Conservation (phyloP, 306 rosid genomes). For the Abrus pulchellus region DNA sequence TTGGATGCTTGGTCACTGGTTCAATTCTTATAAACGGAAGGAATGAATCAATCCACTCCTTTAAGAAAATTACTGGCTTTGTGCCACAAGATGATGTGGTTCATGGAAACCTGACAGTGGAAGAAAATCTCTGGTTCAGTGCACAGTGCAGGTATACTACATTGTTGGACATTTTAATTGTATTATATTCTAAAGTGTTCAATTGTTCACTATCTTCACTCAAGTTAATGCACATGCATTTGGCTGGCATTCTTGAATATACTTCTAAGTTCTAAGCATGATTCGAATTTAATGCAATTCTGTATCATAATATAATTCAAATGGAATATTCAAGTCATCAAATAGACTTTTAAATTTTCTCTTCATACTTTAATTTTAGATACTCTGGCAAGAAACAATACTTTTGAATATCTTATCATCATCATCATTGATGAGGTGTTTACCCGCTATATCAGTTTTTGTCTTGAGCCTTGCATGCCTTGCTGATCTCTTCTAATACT, state of each 20-base stretch:
- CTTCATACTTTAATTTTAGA: conserved; percentile 8
- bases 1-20: conserved; percentile 82
- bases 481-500: conserved; percentile 10
- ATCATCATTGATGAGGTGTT: neutral
- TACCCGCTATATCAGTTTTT: neutral
- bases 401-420: neutral
- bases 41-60: conserved; percentile 81
- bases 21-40: conserved; percentile 84
- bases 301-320: neutral
- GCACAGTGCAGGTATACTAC: conserved; percentile 87
- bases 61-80: conserved; percentile 91
- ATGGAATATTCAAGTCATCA: neutral
- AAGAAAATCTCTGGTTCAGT: conserved; percentile 99
- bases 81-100: conserved; percentile 99
- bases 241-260: neutral
- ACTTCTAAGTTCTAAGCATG: no score
- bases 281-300: neutral
- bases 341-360: neutral
- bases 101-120: conserved; percentile 96
- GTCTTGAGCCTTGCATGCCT: conserved; percentile 5
- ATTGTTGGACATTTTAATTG: conserved; percentile 45
- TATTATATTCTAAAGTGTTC: conserved; percentile 25
- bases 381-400: conserved; percentile 26
- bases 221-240: conserved; percentile 17
- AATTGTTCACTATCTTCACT: conserved; percentile 5